Conservation (phyloP, 352 stramenopile genomes). For the Phytophthora pistaciae region DNA sequence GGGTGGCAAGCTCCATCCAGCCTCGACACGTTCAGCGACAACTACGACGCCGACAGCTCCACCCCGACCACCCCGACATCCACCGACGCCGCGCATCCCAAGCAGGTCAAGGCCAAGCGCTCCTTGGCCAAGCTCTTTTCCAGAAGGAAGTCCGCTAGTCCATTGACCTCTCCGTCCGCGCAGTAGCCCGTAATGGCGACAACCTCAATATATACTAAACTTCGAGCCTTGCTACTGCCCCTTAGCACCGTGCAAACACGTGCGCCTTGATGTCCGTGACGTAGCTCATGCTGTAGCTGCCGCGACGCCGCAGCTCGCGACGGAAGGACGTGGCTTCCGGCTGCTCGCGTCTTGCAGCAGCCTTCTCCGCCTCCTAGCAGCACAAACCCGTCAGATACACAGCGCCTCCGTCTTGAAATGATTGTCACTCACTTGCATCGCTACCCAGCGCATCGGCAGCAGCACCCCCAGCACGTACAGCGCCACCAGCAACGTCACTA, state of each 20-base stretch:
- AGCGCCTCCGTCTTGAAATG: background rate
- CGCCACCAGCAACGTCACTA: constrained; percentile 53
- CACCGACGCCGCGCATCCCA: constrained; percentile 4
- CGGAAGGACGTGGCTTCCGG: constrained; percentile 74
- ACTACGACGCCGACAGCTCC: constrained; percentile 28
- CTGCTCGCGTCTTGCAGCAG: constrained; percentile 21
- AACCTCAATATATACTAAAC: too few species aligned
- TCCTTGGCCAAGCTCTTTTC: constrained; percentile 43
- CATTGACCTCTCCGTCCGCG: constrained; percentile 18
- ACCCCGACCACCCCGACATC: constrained; percentile 24
- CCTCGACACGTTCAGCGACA: background rate
- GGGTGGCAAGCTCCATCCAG: constrained; percentile 10
- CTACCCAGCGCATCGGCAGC: constrained; percentile 65
- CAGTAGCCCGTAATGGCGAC: background rate
- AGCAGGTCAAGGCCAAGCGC: constrained; percentile 32
- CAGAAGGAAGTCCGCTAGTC: constrained; percentile 38
- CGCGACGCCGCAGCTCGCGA: constrained; percentile 78
- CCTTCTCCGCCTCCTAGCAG: constrained; percentile 38
- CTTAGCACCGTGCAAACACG: constrained; percentile 74
- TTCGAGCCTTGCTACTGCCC: too few species aligned
- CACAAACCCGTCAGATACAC: constrained; percentile 2
- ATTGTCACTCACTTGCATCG: constrained; percentile 35
- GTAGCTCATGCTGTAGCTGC: constrained; percentile 91
- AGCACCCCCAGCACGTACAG: constrained; percentile 73
- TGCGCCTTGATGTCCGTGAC: constrained; percentile 90